A percentile compares a stretch with the other conserved stretches of the same genome.
These are phyloP conservation scores for Calophaca sinica DNA, from an alignment of 306 rosid species.

Conservation along the genomic window DNA sequence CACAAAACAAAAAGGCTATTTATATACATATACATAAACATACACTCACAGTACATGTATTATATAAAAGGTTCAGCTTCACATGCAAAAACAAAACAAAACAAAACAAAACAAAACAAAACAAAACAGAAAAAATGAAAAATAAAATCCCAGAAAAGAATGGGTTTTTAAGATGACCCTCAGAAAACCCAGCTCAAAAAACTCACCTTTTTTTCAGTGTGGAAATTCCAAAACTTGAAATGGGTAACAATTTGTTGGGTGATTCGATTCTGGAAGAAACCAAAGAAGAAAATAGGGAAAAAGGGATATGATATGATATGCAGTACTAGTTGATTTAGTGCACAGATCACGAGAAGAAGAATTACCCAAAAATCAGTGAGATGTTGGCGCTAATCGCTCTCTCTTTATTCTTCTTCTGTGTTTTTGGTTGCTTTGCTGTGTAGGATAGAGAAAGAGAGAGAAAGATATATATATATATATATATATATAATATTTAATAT, in stretches of 20 bases:
- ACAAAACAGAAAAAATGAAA: neutral
- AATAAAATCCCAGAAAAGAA: slow-evolving; percentile 34
- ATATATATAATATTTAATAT: neutral
- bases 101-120: neutral
- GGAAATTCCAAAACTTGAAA: slow-evolving; percentile 33
- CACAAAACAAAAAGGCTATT: neutral
- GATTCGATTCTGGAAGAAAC: slow-evolving; percentile 24
- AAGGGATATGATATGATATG: slow-evolving; percentile 15
- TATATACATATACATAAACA: slow-evolving; percentile 31
- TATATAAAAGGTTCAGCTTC: neutral
- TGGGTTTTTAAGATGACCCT: slow-evolving; percentile 16
- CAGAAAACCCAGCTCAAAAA: slow-evolving; percentile 41
- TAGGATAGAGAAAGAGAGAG: slow-evolving; percentile 19
- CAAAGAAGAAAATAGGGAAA: neutral
- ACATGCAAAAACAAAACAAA: neutral
- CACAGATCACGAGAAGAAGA: slow-evolving; percentile 56
- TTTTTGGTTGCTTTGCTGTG: slow-evolving; percentile 3
- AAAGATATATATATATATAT: too few species aligned
- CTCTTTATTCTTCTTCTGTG: neutral
- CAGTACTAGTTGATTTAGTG: slow-evolving; percentile 28
- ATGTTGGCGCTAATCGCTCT: slow-evolving; percentile 41
- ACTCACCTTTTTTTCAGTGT: slow-evolving; percentile 38
- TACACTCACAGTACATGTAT: neutral
- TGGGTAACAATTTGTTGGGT: slow-evolving; percentile 10
- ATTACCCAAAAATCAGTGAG: slow-evolving; percentile 46